These are phyloP conservation scores for Wickerhamomyces chaumierensis DNA, from an alignment of 805 yeast genomes.

Conservation along the genomic window DNA sequence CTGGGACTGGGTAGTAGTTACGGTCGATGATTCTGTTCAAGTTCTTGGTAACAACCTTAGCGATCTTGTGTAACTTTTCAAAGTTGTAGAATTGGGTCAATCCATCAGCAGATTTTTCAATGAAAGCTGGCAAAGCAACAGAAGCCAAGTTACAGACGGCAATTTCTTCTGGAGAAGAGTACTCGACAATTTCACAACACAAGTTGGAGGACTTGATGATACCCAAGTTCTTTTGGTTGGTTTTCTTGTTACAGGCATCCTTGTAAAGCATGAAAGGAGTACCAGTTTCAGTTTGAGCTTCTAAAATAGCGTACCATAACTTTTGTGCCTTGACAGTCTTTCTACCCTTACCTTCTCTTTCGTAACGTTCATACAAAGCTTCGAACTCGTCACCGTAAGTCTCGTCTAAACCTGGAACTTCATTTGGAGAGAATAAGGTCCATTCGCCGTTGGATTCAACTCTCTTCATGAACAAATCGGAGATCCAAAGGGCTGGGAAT, in stretches of 20 bases:
- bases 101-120: slow-evolving; percentile 34
- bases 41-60: slow-evolving; percentile 71
- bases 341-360: slow-evolving; percentile 52
- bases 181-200: slow-evolving; percentile 92
- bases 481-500: slow-evolving; percentile 89
- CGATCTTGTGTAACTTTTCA: slow-evolving; percentile 57
- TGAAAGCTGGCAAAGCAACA: slow-evolving; percentile 74
- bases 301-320: slow-evolving; percentile 81
- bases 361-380: slow-evolving; percentile 60
- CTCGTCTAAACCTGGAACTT: slow-evolving; percentile 79
- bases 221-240: slow-evolving; percentile 89
- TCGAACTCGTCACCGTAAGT: slow-evolving; percentile 80
- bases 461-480: slow-evolving; percentile 88
- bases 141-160: slow-evolving; percentile 96
- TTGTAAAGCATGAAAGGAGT: slow-evolving; percentile 92
- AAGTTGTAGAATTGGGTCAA: slow-evolving; percentile 52
- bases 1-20: slow-evolving; percentile 73
- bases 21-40: slow-evolving; percentile 77
- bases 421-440: slow-evolving; percentile 85
- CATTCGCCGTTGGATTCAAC: slow-evolving; percentile 72
- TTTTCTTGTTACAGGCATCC: slow-evolving; percentile 80
- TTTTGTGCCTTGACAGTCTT: slow-evolving; percentile 78
- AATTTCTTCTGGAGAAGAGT: slow-evolving; percentile 80
- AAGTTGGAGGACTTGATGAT: slow-evolving; percentile 86
- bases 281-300: slow-evolving; percentile 94